Evolutionary conservation across 148 eudicot genomes (phyloP).

Genomic region (Camellia sinensis): DNA sequence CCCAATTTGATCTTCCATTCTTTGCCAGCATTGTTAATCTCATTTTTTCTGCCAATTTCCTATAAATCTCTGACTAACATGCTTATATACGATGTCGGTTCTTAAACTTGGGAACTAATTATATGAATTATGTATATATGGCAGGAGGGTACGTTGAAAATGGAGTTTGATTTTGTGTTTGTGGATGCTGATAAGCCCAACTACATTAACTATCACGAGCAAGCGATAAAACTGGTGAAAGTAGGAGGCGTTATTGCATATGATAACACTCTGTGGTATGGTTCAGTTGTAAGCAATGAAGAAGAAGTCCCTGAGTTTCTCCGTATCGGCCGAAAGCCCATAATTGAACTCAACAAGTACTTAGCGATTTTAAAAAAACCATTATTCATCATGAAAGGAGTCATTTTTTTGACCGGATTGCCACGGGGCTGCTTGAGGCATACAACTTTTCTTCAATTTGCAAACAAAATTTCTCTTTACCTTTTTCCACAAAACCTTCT

Average conservation of each 20-base stretch:
- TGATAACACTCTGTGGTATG: conserved; percentile 16
- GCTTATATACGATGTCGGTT: neutral
- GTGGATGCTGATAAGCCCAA: conserved; percentile 10
- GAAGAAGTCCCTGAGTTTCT: neutral
- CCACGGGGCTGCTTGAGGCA: too few relatives aligned
- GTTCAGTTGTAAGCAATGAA: neutral
- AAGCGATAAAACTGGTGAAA: neutral
- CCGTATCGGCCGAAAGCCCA: neutral
- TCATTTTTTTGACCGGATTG: too few relatives aligned
- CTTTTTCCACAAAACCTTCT: too few relatives aligned
- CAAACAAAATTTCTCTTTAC: too few relatives aligned
- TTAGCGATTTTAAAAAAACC: too few relatives aligned
- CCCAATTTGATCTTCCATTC: too few relatives aligned
- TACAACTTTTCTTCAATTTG: too few relatives aligned
- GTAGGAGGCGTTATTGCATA: conserved; percentile 16
- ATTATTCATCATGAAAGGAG: too few relatives aligned
- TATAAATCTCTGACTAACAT: too few relatives aligned
- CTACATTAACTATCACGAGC: conserved; percentile 14
- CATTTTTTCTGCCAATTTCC: too few relatives aligned
- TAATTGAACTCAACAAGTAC: neutral
- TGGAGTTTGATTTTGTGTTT: neutral
- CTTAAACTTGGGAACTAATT: neutral
- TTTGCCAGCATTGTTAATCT: too few relatives aligned
- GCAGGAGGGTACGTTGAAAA: neutral
- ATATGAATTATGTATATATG: neutral